Evolutionary conservation across 345 rosid species (phyloP), one percentile per base, ranked within the genome.

Genomic region (Eutrema heterophyllum): DNA sequence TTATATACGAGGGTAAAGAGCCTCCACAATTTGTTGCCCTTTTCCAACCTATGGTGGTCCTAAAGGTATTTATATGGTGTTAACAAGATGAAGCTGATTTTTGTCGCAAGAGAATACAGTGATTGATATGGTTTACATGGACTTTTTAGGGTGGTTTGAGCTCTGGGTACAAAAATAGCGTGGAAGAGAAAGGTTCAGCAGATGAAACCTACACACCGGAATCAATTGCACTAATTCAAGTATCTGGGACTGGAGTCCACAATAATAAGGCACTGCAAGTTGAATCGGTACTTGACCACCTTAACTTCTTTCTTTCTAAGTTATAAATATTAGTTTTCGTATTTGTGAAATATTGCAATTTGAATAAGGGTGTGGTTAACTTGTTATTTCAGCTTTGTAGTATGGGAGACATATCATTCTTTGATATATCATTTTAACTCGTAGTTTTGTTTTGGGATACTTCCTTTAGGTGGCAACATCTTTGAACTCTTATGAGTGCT

Each of bases 21-120:
- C 96, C 98, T 40, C 94, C 97, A 32, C 99, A 95, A n/a, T 92
- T 95, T 65, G 48, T 92, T 75, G 92, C 99, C 46, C 92, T 95
- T 63, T 92, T 92, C 75, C 98, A 92, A 68, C 97, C 99, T 64
- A 85, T 95, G 96, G 85, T 89, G 40, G 81, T 90, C 75, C 90
- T 95, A 63, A 92, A 92, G 98, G 99, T 95, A 87, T 40, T 33
- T 43, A 29, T 36, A 64, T 64, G 55, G 15, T 13, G 18, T 33
- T 44, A 78, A 44, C 58, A 49, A 61, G 48, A 51, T 38, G 64
- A 35, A 61, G 40, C 50, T 78, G 44, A 36, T 54, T 15, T 51
- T 7, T 6, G 32, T 39, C 35, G 38, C 66, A 41, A 52, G 52
- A 18, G 43, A 60, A 55, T 24, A 36, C 29, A 60, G 52, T 63